Evolutionary conservation across 1,284 basidiomycete genomes (phyloP).

Genomic region (Sporisorium exsertum): DNA sequence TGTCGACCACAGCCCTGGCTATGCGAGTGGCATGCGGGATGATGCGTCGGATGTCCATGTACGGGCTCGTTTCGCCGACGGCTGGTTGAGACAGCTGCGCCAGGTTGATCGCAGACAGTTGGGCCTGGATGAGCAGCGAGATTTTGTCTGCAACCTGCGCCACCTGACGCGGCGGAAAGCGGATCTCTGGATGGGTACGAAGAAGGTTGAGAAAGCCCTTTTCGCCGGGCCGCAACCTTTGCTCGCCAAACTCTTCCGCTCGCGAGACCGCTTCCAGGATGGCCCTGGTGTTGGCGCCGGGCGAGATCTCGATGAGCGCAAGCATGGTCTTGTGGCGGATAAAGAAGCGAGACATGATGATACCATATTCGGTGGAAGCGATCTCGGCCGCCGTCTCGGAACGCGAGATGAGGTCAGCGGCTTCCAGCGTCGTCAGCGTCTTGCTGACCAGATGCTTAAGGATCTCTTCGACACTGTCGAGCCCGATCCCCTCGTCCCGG

Average conservation of each 20-base stretch:
- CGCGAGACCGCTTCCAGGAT: slow-evolving; percentile 49
- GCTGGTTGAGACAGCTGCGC: slow-evolving; percentile 35
- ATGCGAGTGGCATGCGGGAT: slow-evolving; percentile 46
- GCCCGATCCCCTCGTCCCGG: slow-evolving; percentile 37
- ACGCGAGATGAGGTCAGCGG: slow-evolving; percentile 29
- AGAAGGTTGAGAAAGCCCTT: slow-evolving; percentile 48
- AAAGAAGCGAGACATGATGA: slow-evolving; percentile 60
- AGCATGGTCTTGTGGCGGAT: slow-evolving; percentile 55
- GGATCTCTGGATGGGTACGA: slow-evolving; percentile 53
- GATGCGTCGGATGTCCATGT: slow-evolving; percentile 38
- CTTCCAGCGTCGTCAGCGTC: slow-evolving; percentile 33
- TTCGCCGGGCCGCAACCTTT: slow-evolving; percentile 68
- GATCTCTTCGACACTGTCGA: slow-evolving; percentile 42
- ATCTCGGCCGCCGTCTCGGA: slow-evolving; percentile 17
- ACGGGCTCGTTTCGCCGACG: slow-evolving; percentile 28
- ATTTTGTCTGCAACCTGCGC: slow-evolving; percentile 53
- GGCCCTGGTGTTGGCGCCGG: slow-evolving; percentile 11
- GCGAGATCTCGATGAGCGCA: slow-evolving; percentile 35
- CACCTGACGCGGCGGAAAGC: slow-evolving; percentile 56
- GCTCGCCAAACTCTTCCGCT: slow-evolving; percentile 66
- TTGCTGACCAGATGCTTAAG: slow-evolving; percentile 34
- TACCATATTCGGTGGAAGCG: slow-evolving; percentile 48
- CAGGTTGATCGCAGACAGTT: slow-evolving; percentile 48
- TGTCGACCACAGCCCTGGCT: slow-evolving; percentile 48
- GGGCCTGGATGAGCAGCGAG: slow-evolving; percentile 56